Evolutionary conservation across 352 stramenopile genomes (phyloP).

Genomic region (Pythium rhizo-oryzae): DNA sequence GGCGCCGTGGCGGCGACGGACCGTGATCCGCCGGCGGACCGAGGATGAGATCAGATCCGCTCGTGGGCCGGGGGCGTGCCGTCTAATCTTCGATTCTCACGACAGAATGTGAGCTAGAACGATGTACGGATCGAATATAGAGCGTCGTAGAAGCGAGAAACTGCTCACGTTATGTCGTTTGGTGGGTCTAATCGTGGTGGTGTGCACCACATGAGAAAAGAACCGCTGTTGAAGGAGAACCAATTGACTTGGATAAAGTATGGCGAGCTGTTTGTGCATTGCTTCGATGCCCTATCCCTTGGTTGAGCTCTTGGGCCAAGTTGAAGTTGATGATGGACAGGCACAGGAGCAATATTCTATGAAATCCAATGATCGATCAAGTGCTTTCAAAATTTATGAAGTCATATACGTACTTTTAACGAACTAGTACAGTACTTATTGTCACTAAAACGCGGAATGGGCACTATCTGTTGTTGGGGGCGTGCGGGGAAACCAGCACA

Average conservation of each 20-base stretch:
- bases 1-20: neutral
- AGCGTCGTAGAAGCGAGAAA: too few relatives aligned
- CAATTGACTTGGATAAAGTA: slow-evolving; percentile 14
- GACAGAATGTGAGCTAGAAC: neutral
- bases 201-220: slow-evolving; percentile 22
- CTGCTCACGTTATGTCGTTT: too few relatives aligned
- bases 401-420: neutral
- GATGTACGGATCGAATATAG: neutral
- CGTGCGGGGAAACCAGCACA: too few relatives aligned
- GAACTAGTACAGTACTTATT: neutral
- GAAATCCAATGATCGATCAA: neutral
- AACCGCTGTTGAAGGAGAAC: neutral
- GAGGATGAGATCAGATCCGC: neutral
- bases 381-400: neutral
- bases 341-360: neutral
- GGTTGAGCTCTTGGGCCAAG: neutral
- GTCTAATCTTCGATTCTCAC: slow-evolving; percentile 16
- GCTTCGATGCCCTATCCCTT: slow-evolving; percentile 6
- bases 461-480: slow-evolving; percentile 2
- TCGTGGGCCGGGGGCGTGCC: slow-evolving; percentile 1
- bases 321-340: slow-evolving; percentile 12
- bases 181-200: slow-evolving; percentile 8
- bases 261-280: slow-evolving; percentile 3
- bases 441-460: neutral
- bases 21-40: neutral